phyloP scores from a whole-genome alignment of 2,329 filamentous ascomycete species.

The Neonectria magnoliae region DNA sequence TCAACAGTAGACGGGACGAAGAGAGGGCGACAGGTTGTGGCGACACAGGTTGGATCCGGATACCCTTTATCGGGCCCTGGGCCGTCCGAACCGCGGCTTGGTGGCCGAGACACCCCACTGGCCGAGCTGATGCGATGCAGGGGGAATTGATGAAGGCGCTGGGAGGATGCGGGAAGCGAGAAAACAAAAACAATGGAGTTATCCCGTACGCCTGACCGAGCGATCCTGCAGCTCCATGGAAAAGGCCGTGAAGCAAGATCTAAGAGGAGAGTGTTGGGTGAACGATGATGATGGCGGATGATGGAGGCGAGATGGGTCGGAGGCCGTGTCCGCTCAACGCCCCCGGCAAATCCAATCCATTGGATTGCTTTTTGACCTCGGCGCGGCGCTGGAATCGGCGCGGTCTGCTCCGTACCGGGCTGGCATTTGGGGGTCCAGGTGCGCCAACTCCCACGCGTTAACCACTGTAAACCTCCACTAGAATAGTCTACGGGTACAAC shows the following conservation, averaged over 20 bases:
- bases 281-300: slow-evolving; percentile 17
- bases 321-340: slow-evolving; percentile 25
- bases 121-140: slow-evolving; percentile 6
- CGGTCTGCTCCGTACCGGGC: slow-evolving; percentile 1
- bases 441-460: not conserved
- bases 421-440: not conserved
- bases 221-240: slow-evolving; percentile 37
- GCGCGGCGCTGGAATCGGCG: slow-evolving; percentile 23
- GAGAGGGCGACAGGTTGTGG: slow-evolving; percentile 28
- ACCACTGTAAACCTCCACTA: not conserved
- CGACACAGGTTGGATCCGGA: slow-evolving; percentile 26
- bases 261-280: slow-evolving; percentile 1
- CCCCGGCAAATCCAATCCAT: slow-evolving; percentile 17
- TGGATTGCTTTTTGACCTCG: slow-evolving; percentile 26
- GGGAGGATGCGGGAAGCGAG: slow-evolving; percentile 18
- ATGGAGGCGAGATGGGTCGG: slow-evolving; percentile 17
- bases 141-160: slow-evolving; percentile 12
- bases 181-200: slow-evolving; percentile 1
- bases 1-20: slow-evolving; percentile 24
- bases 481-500: not conserved
- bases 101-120: slow-evolving; percentile 42
- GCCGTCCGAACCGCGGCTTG: slow-evolving; percentile 43
- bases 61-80: slow-evolving; percentile 41
- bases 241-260: not conserved
- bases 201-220: slow-evolving; percentile 23